Evolutionary conservation across 768 basidiomycete species (phyloP).

Genomic region (Auricularia sp.): DNA sequence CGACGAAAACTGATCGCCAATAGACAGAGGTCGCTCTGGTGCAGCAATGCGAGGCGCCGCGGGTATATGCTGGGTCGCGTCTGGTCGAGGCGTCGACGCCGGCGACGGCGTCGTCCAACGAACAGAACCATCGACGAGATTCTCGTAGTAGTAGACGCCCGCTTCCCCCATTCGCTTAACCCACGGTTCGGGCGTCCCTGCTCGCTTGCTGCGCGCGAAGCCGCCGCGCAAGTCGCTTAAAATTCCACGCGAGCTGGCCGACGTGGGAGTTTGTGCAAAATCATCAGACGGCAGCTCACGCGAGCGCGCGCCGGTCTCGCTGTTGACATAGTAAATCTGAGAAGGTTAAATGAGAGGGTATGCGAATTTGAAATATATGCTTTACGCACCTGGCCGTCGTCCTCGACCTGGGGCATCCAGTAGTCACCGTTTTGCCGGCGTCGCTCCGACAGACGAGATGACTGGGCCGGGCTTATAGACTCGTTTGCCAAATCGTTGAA

Average conservation of each 20-base stretch:
- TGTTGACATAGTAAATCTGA: slow-evolving; percentile 93
- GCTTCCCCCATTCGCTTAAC: slow-evolving; percentile 70
- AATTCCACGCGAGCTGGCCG: not conserved
- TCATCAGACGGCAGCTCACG: slow-evolving; percentile 75
- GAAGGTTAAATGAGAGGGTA: not conserved
- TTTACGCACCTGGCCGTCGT: slow-evolving; percentile 66
- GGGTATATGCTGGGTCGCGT: not conserved
- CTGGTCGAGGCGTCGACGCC: not conserved
- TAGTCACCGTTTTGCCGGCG: slow-evolving; percentile 44
- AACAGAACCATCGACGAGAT: slow-evolving; percentile 56
- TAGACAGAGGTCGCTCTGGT: not conserved
- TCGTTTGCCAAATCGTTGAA: not conserved
- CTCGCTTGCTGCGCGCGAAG: slow-evolving; percentile 22
- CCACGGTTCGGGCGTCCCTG: slow-evolving; percentile 73
- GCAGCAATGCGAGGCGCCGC: not conserved
- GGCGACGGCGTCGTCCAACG: slow-evolving; percentile 51
- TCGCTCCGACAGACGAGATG: not conserved
- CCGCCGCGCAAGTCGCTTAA: not conserved
- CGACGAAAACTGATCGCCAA: not conserved
- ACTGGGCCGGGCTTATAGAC: not conserved
- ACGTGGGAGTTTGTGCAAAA: slow-evolving; percentile 28
- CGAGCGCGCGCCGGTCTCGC: slow-evolving; percentile 72
- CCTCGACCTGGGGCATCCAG: slow-evolving; percentile 83
- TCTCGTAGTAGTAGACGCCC: slow-evolving; percentile 67
- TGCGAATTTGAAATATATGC: not conserved